These are phyloP conservation scores for Cercophora samala DNA, from an alignment of 495 filamentous ascomycete species.

Conservation along the genomic window DNA sequence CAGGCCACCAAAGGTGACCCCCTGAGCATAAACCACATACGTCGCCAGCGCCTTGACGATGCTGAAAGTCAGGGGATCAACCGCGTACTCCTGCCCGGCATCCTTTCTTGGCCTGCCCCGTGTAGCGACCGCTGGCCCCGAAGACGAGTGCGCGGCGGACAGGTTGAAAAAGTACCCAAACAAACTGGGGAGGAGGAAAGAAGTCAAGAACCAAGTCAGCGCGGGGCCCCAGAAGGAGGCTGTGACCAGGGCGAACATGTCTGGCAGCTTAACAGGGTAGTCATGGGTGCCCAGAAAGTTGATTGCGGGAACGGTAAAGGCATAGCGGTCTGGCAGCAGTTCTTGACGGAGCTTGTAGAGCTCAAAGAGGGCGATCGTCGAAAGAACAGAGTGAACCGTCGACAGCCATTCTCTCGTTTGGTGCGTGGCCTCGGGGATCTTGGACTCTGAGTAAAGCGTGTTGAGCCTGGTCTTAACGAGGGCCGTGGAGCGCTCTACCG, in stretches of 20 bases:
- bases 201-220: conserved; percentile 72
- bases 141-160: conserved; percentile 42
- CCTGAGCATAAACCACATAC: conserved; percentile 72
- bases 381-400: conserved; percentile 62
- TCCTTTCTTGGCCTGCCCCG: conserved; percentile 16
- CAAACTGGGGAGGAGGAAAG: conserved; percentile 62
- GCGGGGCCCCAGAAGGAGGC: conserved; percentile 78
- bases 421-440: conserved; percentile 54
- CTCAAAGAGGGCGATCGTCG: conserved; percentile 63
- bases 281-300: conserved; percentile 47
- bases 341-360: conserved; percentile 56
- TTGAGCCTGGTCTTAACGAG: conserved; percentile 55
- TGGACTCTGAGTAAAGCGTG: conserved; percentile 47
- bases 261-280: conserved; percentile 63
- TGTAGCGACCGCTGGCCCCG: conserved; percentile 29
- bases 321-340: conserved; percentile 64
- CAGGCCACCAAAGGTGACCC: conserved; percentile 62
- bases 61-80: conserved; percentile 87
- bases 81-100: conserved; percentile 44
- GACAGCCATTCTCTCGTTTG: conserved; percentile 63
- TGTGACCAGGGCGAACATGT: conserved; percentile 77
- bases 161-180: conserved; percentile 88
- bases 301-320: conserved; percentile 66
- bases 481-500: conserved; percentile 70
- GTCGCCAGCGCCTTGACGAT: conserved; percentile 76